Evolutionary conservation across 768 basidiomycete genomes (phyloP), one percentile per base, ranked within the genome.

Genomic region (Agaricus sinodeliciosus): DNA sequence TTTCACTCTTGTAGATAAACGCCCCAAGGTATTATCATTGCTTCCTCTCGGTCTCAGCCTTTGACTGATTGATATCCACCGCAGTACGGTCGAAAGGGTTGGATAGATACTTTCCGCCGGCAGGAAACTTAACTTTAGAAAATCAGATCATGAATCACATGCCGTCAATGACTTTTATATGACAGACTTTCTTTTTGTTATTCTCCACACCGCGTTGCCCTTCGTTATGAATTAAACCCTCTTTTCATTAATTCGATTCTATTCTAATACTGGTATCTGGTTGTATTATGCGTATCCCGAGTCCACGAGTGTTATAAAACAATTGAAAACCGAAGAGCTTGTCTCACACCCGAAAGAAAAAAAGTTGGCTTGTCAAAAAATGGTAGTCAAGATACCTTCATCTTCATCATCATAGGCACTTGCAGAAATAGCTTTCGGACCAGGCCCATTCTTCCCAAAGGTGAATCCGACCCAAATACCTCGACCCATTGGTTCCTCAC

Each of bases 381-480:
- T 84, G 18, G 82, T 84, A 37, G 76, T 78, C 49, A 84, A 60
- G 46, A 80, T 72, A 48, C 74, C 74, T 55, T 78, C 77, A 54
- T 80, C 80, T 39, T 71, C 69, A 25, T 66, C 69, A 34, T 64
- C 67, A 9, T 64, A 67, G 12, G 64, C 54, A 40, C 60, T 60
- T 18, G 58, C 54, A n/a, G 63, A 49, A 43, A 60, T 67, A 44
- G 72, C 71, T 57, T 75, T 78, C 7, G 72, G 67, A 8, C 83
- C 81, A 9, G 85, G 84, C 7, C 87, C 87, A 65, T 90, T 90
- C 71, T 90, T 91, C 27, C 90, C 90, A 71, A 92, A 93, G 2
- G 90, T 92, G 61, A 93, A 93, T 3, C 90, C 90, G 49, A 91
- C 90, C 90, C 90, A 92, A 40, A 92, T 87, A 4, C 90, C 90